Evolutionary conservation across 371 early-diverging fungal genomes (phyloP).

Genomic region (Blakeslea trispora): DNA sequence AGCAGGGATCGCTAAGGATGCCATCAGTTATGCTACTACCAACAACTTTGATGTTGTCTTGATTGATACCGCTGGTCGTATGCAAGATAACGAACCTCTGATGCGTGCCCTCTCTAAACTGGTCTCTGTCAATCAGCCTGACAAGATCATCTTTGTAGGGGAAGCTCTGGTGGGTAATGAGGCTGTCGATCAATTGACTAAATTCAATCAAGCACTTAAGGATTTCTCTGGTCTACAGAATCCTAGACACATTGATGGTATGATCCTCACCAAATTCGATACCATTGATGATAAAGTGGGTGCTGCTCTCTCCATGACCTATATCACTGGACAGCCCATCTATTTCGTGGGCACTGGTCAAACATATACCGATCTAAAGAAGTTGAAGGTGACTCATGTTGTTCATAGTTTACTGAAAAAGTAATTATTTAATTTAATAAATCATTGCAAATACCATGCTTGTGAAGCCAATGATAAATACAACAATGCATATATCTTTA

Average conservation of each 20-base stretch:
- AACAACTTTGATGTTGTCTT: conserved; percentile 96
- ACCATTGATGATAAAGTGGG: conserved; percentile 99
- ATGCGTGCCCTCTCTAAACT: conserved; percentile 98
- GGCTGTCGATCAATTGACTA: conserved; percentile 95
- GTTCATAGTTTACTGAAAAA: conserved; percentile 79
- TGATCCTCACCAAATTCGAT: conserved; percentile 98
- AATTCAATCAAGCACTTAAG: conserved; percentile 96
- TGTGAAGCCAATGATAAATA: conserved; percentile 23
- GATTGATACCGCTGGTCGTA: conserved; percentile 99
- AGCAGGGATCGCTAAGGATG: conserved; percentile 97
- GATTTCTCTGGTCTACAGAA: conserved; percentile 80
- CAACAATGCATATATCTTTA: conserved; percentile 22
- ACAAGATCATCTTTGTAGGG: conserved; percentile 99
- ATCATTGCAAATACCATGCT: background rate
- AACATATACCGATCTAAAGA: conserved; percentile 96
- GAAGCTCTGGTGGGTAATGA: conserved; percentile 99
- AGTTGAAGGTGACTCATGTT: conserved; percentile 84
- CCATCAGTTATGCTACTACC: conserved; percentile 74
- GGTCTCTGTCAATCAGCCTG: conserved; percentile 92
- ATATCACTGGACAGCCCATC: conserved; percentile 96
- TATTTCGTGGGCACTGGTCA: conserved; percentile 99
- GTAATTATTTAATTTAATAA: conserved; percentile 25
- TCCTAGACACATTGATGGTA: conserved; percentile 95
- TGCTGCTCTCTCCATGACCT: conserved; percentile 97
- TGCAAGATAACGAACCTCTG: conserved; percentile 98